A percentile compares a stretch with the other conserved stretches of the same genome.
Evolutionary conservation across 139 green algal genomes (phyloP).

Genomic region (Micractinium sp.): DNA sequence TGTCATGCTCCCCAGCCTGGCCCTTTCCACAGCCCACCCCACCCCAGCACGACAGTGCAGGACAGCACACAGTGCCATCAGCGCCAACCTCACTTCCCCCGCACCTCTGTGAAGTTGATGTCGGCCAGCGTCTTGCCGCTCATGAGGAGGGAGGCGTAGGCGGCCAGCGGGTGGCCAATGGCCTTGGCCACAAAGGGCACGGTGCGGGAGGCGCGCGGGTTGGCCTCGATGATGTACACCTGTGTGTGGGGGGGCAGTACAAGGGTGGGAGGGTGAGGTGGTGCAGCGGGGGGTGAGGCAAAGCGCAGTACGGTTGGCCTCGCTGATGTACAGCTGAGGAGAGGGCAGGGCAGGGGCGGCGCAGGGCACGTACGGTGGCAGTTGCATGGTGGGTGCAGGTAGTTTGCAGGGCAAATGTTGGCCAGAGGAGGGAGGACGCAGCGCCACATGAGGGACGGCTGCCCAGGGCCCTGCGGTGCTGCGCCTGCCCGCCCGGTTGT

Average conservation of each 20-base stretch:
- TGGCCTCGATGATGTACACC: constrained; percentile 99
- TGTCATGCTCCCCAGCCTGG: neutral
- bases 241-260: constrained; percentile 19
- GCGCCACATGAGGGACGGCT: neutral
- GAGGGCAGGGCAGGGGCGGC: no score
- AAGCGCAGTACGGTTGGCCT: no score
- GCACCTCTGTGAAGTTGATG: constrained; percentile 89
- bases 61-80: no score
- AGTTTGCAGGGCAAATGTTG: no score
- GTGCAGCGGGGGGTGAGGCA: no score
- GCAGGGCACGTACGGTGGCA: no score
- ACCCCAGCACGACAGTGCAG: no score
- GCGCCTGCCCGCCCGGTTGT: neutral
- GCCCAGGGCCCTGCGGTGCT: no score
- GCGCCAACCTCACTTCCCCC: neutral
- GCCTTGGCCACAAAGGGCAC: constrained; percentile 99
- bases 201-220: constrained; percentile 95
- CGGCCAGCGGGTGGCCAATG: constrained; percentile 95
- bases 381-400: neutral
- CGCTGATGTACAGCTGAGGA: no score
- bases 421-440: neutral
- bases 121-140: constrained; percentile 86
- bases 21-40: neutral
- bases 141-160: constrained; percentile 97
- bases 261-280: neutral